phyloP scores from a whole-genome alignment of 371 early-diverging fungal genomes.

The Mortierella sp. region DNA sequence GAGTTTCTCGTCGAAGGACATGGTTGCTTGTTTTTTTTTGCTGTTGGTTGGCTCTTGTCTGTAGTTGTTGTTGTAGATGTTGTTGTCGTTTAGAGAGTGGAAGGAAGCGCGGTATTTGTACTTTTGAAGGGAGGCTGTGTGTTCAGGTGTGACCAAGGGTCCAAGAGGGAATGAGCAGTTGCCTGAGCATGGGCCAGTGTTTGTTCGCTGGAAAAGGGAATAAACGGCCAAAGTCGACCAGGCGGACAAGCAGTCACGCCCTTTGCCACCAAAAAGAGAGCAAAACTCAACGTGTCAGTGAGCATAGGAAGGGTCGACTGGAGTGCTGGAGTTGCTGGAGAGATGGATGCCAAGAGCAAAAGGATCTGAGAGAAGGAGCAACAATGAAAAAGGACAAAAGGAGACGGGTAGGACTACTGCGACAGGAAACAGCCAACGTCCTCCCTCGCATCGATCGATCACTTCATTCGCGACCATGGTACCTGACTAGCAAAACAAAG shows the following conservation, averaged over 20 bases:
- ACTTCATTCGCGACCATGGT: background rate
- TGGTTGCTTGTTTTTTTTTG: background rate
- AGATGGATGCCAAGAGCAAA: background rate
- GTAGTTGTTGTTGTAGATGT: background rate
- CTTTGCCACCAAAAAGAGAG: background rate
- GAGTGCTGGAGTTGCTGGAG: no score
- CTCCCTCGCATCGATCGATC: background rate
- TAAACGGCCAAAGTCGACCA: background rate
- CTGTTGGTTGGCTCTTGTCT: background rate
- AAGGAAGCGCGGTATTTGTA: background rate
- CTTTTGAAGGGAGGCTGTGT: background rate
- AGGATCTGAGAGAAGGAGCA: no score
- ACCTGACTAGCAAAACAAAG: no score
- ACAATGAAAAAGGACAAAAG: background rate
- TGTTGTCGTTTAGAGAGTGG: background rate
- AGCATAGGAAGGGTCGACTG: background rate
- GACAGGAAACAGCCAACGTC: background rate
- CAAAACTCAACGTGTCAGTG: background rate
- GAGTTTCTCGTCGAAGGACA: constrained; percentile 1
- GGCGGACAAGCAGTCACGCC: background rate
- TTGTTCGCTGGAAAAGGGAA: background rate
- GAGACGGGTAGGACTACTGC: background rate
- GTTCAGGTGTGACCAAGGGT: no score
- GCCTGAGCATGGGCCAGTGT: no score
- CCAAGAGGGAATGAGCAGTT: no score